These are phyloP conservation scores for Fusarium haematococcum DNA, from an alignment of 2,329 filamentous ascomycete genomes.

Conservation along the genomic window DNA sequence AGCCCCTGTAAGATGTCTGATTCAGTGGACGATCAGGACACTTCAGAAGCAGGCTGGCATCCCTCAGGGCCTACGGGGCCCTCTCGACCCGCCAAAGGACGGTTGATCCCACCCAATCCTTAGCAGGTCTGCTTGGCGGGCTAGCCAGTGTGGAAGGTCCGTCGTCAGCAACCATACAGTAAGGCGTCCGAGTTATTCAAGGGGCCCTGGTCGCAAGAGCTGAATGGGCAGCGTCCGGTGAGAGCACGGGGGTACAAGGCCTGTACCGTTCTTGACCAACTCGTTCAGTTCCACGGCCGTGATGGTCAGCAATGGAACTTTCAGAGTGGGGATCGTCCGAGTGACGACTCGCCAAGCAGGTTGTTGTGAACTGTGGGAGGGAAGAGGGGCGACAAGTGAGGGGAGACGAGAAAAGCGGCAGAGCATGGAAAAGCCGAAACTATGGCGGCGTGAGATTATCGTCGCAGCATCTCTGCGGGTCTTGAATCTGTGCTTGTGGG, in stretches of 20 bases:
- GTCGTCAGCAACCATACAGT: constrained; percentile 14
- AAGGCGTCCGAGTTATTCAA: constrained; percentile 24
- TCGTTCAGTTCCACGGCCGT: constrained; percentile 16
- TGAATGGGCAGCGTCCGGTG: constrained; percentile 7
- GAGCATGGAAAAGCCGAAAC: constrained; percentile 17
- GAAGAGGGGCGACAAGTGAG: constrained; percentile 16
- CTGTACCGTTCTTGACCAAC: constrained; percentile 23
- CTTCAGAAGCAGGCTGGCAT: constrained; percentile 25
- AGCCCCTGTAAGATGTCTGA: constrained; percentile 40
- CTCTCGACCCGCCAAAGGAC: constrained; percentile 21
- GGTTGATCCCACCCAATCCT: constrained; percentile 32
- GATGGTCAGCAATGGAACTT: constrained; percentile 37
- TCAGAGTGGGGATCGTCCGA: constrained; percentile 32
- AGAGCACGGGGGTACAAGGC: constrained; percentile 11
- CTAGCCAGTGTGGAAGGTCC: constrained; percentile 13
- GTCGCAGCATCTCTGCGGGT: constrained; percentile 10
- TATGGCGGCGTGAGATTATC: constrained; percentile 14
- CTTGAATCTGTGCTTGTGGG: constrained; percentile 7
- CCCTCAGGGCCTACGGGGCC: constrained; percentile 11
- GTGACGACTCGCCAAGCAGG: constrained; percentile 21
- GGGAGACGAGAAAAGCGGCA: constrained; percentile 23
- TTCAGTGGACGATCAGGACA: constrained; percentile 40
- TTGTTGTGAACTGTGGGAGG: constrained; percentile 18
- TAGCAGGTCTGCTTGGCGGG: constrained; percentile 15
- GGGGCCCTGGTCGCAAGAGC: constrained; percentile 22